These are phyloP conservation scores for Mastigamoeba balamuthi DNA, from an alignment of 78 protist genomes.

Conservation along the genomic window DNA sequence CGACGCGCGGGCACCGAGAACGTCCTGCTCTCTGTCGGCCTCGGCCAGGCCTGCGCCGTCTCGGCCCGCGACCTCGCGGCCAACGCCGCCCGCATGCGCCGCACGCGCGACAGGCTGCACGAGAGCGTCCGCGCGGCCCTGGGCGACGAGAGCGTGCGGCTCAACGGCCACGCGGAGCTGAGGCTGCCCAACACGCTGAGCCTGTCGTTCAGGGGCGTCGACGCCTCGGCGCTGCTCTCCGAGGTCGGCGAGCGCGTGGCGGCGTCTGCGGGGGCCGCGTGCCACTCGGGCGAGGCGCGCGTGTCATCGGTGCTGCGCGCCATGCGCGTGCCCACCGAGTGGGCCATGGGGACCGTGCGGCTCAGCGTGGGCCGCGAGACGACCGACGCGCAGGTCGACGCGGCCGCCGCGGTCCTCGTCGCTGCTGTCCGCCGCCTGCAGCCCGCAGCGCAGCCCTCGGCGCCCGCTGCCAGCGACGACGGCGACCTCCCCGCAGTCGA, in stretches of 20 bases:
- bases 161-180: constrained; percentile 9
- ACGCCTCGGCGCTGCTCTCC: not conserved
- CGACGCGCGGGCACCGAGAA: constrained; percentile 75
- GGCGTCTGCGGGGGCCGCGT: constrained; percentile 21
- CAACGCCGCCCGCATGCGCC: constrained; percentile 35
- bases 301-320: constrained; percentile 13
- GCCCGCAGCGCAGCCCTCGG: not conserved
- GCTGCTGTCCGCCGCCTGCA: not conserved
- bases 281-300: constrained; percentile 9
- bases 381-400: not conserved
- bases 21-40: constrained; percentile 59
- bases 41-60: constrained; percentile 65
- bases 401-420: not conserved
- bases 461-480: not conserved
- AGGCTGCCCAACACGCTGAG: constrained; percentile 20
- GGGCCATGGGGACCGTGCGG: constrained; percentile 9
- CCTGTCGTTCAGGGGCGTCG: not conserved
- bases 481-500: not conserved
- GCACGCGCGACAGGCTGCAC: constrained; percentile 3
- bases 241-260: not conserved
- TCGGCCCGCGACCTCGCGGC: constrained; percentile 53
- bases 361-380: constrained; percentile 5
- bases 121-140: not conserved
- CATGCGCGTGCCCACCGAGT: not conserved
- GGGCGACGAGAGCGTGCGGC: not conserved